Evolutionary conservation across 768 basidiomycete genomes (phyloP), one percentile per base, ranked within the genome.

Genomic region (Russula virescens): DNA sequence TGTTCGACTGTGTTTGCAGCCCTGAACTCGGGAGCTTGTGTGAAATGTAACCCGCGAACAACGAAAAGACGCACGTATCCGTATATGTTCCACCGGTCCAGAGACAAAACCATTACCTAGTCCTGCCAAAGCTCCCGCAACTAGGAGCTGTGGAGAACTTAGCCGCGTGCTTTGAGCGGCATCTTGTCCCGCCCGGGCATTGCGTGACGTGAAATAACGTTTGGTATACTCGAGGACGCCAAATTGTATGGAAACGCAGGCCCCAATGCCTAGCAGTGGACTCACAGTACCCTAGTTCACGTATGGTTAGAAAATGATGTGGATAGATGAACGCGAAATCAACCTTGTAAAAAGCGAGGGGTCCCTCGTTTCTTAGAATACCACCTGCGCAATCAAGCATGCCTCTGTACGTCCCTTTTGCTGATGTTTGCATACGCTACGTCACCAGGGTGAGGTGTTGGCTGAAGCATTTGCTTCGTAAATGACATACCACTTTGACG

Each of bases 171-270:
- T 88, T n/a, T 81, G 80, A 38, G 79, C 76, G 6, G 91, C 87
- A 19, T 89, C 91, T 6, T 70, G 71, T 28, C 89, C 89, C 4
- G 72, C 72, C 10, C 73, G 72, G 51, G 80, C 60, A 70, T 95
- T 95, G 62, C 80, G 80, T 45, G 73, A 70, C 3, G 84, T 82
- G 69, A 95, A 94, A 68, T 80, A 78, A 19, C 94, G 85, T 73
- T 98, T 98, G 52, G 86, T 79, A 66, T 83, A 86, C 74, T 96
- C 94, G 61, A 98, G 79, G 31, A 85, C 92, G 60, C 86, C 94
- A 71, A 98, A 98, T 73, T 98, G 94, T 71, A 98, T 98, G 13
- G 94, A 95, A 5, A 98, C 94, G 70, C 94, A 98, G 45, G 91
- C 81, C 65, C 94, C 94, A 65, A 98, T 95, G 47, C 94, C 94